These are phyloP conservation scores for Ophiocordyceps sinensis DNA, from an alignment of 2,329 filamentous ascomycete genomes.

Conservation along the genomic window DNA sequence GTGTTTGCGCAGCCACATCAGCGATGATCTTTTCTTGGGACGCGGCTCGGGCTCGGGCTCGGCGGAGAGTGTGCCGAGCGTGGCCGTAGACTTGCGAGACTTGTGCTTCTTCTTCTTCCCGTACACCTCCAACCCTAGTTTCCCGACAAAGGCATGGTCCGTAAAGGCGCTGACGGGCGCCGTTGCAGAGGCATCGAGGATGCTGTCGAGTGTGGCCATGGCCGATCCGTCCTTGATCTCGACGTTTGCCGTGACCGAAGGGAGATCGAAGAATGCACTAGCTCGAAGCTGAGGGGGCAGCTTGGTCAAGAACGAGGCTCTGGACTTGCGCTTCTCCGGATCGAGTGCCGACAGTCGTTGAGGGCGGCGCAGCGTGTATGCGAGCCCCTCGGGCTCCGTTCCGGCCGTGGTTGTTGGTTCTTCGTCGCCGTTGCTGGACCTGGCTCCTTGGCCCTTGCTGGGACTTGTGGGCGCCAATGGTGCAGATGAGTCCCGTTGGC, in stretches of 20 bases:
- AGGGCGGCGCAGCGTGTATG: conserved; percentile 16
- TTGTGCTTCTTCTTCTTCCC: conserved; percentile 41
- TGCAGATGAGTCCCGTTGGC: conserved; percentile 20
- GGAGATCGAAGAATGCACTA: conserved; percentile 77
- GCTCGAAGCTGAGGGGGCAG: conserved; percentile 77
- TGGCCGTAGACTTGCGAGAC: conserved; percentile 14
- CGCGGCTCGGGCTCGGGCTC: conserved; percentile 6
- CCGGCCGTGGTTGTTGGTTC: conserved; percentile 3
- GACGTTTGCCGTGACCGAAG: conserved; percentile 34
- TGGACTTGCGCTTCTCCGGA: conserved; percentile 18
- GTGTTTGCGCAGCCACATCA: conserved; percentile 31
- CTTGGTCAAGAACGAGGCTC: conserved; percentile 15
- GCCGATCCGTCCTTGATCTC: conserved; percentile 66
- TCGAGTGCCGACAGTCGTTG: conserved; percentile 18
- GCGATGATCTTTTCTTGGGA: conserved; percentile 32
- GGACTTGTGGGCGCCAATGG: conserved; percentile 15
- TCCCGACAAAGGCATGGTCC: conserved; percentile 71
- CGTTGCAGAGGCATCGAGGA: conserved; percentile 75
- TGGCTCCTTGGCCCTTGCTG: conserved; percentile 5
- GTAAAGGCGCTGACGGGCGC: conserved; percentile 88
- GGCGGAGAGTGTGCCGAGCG: conserved; percentile 9
- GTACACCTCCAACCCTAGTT: conserved; percentile 62
- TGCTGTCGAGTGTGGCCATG: conserved; percentile 76
- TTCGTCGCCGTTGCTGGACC: conserved; percentile 4
- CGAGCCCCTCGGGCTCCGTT: conserved; percentile 4